Conservation (phyloP, 768 basidiomycete species). For the Strobilomyces echinocephalus region DNA sequence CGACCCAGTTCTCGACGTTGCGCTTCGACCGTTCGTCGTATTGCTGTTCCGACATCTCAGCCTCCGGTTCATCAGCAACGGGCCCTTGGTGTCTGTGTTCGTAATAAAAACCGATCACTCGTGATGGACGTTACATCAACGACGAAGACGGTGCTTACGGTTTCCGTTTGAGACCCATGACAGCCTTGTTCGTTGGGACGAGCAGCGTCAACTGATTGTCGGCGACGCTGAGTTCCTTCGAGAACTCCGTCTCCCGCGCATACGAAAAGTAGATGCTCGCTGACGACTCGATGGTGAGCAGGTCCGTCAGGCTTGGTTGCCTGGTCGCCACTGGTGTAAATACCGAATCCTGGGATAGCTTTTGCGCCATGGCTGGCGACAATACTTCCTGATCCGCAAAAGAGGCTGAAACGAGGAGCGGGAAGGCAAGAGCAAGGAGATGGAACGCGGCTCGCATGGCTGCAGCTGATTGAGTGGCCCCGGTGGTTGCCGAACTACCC, state of each 20-base stretch:
- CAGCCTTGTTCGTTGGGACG: slow-evolving; percentile 83
- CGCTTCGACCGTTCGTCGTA: slow-evolving; percentile 52
- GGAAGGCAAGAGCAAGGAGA: slow-evolving; percentile 27
- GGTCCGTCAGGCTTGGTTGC: slow-evolving; percentile 63
- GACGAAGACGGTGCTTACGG: slow-evolving; percentile 51
- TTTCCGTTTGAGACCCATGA: slow-evolving; percentile 75
- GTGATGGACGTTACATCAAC: not conserved
- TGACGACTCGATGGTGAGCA: slow-evolving; percentile 70
- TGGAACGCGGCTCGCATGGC: slow-evolving; percentile 14
- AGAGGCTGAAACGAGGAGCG: slow-evolving; percentile 30
- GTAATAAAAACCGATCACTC: not conserved
- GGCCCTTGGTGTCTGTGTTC: slow-evolving; percentile 57
- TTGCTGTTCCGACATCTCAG: slow-evolving; percentile 62
- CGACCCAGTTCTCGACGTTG: slow-evolving; percentile 78
- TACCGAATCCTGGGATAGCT: slow-evolving; percentile 3
- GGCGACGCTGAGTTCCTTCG: slow-evolving; percentile 38
- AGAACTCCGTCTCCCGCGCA: slow-evolving; percentile 66
- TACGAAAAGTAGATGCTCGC: slow-evolving; percentile 84
- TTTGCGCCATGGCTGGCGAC: slow-evolving; percentile 13
- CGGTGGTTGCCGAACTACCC: not conserved
- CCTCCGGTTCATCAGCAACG: slow-evolving; percentile 34
- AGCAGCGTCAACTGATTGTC: slow-evolving; percentile 51
- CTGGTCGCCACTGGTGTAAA: slow-evolving; percentile 37
- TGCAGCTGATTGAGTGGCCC: not conserved
- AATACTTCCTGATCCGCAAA: slow-evolving; percentile 25